Base-by-base conservation (phyloP, 257 asterid species). In the Lycium ferocissimum region DNA sequence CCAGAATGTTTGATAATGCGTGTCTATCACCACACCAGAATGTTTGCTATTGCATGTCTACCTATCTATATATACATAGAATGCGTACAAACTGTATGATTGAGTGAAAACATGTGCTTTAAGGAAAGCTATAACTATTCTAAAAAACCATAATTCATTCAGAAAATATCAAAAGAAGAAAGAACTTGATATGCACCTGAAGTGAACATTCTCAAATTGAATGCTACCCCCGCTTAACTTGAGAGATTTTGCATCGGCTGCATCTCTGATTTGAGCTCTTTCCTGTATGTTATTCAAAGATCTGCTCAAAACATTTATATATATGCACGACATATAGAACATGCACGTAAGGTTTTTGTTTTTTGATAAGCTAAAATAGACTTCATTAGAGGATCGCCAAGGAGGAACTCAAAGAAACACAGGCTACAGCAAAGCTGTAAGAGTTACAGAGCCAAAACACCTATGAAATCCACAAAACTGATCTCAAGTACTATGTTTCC, bases 161-260 rank as follows among this genome's bases (percentile, higher is more conserved):
- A 51, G 43, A 33, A 76, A 51, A 51, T 14, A 51, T 7, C 13
- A 51, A 26, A 76, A 22, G 22, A 76, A 76, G 14, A 51, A 14
- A 51, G 82, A 26, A 66, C 35, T 69, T 69, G 56, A 51, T 51
- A 35, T 83, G 67, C 84, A 96, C 99, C 99, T 97, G 96, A 97
- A 97, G 90, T 95, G 95, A 84, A 95, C 98, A 49, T 93, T 88
- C 72, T 95, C 94, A 89, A 97, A 94, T 88, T 93, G 93, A 89
- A 97, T 88, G 87, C 89, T 72, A 79, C 98, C 97, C 83, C 97
- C 98, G 79, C 85, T 83, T 71, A 95, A 90, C 87, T 87, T 87
- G 88, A 97, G 90, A 78, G 97, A 93, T 88, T 92, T 92, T 35
- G 98, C 96, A 90, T 89, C 88, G 79, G 88, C 91, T 7, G 86